Evolutionary conservation across 2,329 filamentous ascomycete genomes (phyloP).

Genomic region (Diaporthe destruens): DNA sequence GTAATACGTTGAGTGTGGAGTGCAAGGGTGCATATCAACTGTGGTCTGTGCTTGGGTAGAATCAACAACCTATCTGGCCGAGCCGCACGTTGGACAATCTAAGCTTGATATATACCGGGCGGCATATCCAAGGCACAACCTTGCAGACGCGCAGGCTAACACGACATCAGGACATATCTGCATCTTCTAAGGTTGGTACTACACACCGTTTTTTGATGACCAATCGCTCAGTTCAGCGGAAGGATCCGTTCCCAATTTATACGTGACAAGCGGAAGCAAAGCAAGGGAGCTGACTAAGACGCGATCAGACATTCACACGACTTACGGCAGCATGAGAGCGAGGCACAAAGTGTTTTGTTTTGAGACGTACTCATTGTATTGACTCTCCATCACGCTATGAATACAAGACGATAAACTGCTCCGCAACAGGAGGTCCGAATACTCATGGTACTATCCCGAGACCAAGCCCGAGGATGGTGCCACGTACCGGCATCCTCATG

Average conservation of each 20-base stretch:
- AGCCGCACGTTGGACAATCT: background rate
- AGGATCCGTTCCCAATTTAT: constrained; percentile 17
- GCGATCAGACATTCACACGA: background rate
- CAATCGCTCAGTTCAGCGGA: background rate
- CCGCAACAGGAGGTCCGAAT: background rate
- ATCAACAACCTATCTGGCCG: constrained; percentile 4
- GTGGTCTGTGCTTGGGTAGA: constrained; percentile 1
- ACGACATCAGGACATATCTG: background rate
- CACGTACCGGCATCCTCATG: no score
- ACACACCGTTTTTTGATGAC: background rate
- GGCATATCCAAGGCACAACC: background rate
- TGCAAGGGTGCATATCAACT: background rate
- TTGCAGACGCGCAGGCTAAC: background rate
- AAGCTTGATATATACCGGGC: background rate
- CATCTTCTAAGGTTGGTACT: background rate
- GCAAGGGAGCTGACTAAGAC: background rate
- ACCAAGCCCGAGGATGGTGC: constrained; percentile 9
- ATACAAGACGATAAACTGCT: constrained; percentile 27
- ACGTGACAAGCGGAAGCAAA: background rate
- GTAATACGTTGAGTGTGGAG: background rate
- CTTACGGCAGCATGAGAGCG: no score
- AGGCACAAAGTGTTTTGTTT: background rate
- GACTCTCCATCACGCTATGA: constrained; percentile 37
- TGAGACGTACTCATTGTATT: constrained; percentile 36
- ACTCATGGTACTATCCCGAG: background rate